Percentiles rank a stretch among this genome's conserved stretches.
These are phyloP conservation scores for Yarrowia divulgata DNA, from an alignment of 805 yeast species.

Conservation along the genomic window DNA sequence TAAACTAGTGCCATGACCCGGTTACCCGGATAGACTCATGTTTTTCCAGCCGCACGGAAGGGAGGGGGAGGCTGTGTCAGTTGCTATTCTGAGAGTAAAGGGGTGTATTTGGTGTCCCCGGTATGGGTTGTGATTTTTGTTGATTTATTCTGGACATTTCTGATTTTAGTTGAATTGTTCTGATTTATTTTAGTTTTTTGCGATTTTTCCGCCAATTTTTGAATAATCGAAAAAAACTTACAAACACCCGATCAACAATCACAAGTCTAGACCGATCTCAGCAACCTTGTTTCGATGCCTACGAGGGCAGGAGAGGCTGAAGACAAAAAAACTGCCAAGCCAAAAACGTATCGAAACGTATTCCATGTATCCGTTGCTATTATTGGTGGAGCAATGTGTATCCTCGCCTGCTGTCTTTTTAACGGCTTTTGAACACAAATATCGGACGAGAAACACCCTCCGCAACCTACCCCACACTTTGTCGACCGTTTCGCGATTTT, in stretches of 20 bases:
- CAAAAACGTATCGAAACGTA: background rate
- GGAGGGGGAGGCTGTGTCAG: background rate
- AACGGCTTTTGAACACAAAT: too few species aligned
- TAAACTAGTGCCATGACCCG: background rate
- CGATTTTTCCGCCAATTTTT: too few species aligned
- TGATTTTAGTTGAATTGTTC: background rate
- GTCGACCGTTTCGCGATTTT: background rate
- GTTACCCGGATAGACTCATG: slow-evolving; percentile 7
- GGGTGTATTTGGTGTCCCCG: too few species aligned
- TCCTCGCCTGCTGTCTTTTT: too few species aligned
- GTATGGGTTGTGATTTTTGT: too few species aligned
- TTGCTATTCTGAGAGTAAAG: background rate
- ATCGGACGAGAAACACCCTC: too few species aligned
- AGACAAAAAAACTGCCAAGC: background rate
- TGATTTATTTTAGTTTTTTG: too few species aligned
- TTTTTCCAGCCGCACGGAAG: slow-evolving; percentile 3
- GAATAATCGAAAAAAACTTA: background rate
- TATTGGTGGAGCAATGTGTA: too few species aligned
- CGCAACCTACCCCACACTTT: background rate
- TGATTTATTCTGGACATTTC: too few species aligned
- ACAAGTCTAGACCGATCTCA: slow-evolving; percentile 2
- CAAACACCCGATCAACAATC: background rate
- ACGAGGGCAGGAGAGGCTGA: slow-evolving; percentile 26
- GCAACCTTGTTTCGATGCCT: slow-evolving; percentile 4
- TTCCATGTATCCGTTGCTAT: too few species aligned